phyloP scores from a whole-genome alignment of 2,329 filamentous ascomycete species.

The Scedosporium aurantiacum region DNA sequence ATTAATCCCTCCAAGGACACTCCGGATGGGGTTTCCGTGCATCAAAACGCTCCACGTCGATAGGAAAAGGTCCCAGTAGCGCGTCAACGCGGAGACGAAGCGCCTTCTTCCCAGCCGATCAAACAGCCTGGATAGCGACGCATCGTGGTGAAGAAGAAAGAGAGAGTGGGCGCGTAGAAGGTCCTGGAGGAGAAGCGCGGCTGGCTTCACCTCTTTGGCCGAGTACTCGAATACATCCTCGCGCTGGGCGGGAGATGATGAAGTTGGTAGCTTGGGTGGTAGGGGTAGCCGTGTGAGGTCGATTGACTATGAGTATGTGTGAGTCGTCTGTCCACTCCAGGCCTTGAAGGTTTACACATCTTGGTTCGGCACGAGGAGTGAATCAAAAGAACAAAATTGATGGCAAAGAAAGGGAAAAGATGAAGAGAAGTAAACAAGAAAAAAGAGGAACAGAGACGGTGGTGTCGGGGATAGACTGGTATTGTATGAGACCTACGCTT shows the following conservation, averaged over 20 bases:
- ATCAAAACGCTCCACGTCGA: constrained; percentile 81
- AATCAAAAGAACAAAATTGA: not conserved
- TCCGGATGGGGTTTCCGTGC: constrained; percentile 75
- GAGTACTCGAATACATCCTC: constrained; percentile 63
- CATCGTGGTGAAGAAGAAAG: constrained; percentile 80
- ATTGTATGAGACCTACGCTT: constrained; percentile 48
- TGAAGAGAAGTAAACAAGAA: not conserved
- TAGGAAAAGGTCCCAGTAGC: constrained; percentile 67
- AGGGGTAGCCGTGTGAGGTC: constrained; percentile 65
- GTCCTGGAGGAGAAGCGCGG: constrained; percentile 67
- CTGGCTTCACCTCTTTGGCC: constrained; percentile 77
- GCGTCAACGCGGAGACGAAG: constrained; percentile 61
- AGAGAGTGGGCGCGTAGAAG: constrained; percentile 70
- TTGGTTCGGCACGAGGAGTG: not conserved
- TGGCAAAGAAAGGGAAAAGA: not conserved
- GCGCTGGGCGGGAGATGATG: constrained; percentile 27
- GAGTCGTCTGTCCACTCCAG: not conserved
- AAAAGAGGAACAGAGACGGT: too few species aligned
- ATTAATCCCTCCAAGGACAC: constrained; percentile 74
- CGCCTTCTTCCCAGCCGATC: constrained; percentile 50
- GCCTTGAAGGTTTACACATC: not conserved
- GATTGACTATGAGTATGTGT: constrained; percentile 46
- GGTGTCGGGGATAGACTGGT: too few species aligned
- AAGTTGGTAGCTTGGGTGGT: constrained; percentile 38
- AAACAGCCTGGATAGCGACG: constrained; percentile 61